Evolutionary conservation across 2,329 filamentous ascomycete species (phyloP).

Genomic region (Biscogniauxia marginata): DNA sequence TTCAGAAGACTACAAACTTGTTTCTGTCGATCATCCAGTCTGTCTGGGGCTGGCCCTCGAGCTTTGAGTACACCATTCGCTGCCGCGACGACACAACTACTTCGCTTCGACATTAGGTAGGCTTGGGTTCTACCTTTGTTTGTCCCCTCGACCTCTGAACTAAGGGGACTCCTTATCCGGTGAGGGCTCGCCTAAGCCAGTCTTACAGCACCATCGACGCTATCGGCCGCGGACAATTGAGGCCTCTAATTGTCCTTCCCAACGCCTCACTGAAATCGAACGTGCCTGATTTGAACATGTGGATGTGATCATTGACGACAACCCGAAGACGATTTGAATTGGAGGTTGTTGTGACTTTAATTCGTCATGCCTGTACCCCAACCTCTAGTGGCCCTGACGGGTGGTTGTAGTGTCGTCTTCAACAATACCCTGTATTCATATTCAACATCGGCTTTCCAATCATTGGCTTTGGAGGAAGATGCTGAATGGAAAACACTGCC

Average conservation of each 20-base stretch:
- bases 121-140: neutral
- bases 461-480: slow-evolving; percentile 65
- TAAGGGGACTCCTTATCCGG: neutral
- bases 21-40: slow-evolving; percentile 38
- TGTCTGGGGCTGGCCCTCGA: slow-evolving; percentile 35
- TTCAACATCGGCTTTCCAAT: slow-evolving; percentile 71
- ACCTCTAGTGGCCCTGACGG: slow-evolving; percentile 67
- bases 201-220: neutral
- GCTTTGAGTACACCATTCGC: slow-evolving; percentile 17
- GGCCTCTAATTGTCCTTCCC: neutral
- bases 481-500: slow-evolving; percentile 68
- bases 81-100: neutral
- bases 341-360: slow-evolving; percentile 5
- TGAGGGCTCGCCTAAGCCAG: neutral
- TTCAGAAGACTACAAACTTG: slow-evolving; percentile 21
- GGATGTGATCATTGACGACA: slow-evolving; percentile 18
- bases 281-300: slow-evolving; percentile 20
- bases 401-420: slow-evolving; percentile 79
- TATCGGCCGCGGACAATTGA: neutral
- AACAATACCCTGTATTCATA: slow-evolving; percentile 84
- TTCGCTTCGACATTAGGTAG: neutral
- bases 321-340: slow-evolving; percentile 13
- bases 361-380: slow-evolving; percentile 67
- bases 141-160: neutral
- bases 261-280: no score